Conservation (phyloP, 805 yeast genomes). For the Candida boidinii region DNA sequence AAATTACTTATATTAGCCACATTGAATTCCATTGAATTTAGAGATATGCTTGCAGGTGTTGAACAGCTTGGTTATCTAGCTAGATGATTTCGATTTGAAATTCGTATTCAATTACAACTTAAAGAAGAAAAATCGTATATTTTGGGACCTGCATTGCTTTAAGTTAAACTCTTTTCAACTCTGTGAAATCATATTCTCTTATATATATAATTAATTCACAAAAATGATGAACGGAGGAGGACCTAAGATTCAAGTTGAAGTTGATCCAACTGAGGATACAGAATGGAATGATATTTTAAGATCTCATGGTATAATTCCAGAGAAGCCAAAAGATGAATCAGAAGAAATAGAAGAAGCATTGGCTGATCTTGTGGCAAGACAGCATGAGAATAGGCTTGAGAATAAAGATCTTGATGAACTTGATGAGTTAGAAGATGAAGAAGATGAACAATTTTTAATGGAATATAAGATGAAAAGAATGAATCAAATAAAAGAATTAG, state of each 20-base stretch:
- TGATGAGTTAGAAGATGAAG: constrained; percentile 85
- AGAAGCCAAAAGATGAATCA: constrained; percentile 82
- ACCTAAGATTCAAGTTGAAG: constrained; percentile 71
- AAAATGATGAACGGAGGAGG: constrained; percentile 21
- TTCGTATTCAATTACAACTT: too few species aligned
- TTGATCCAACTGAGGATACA: constrained; percentile 93
- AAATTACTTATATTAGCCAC: too few species aligned
- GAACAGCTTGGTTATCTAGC: too few species aligned
- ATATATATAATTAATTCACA: background rate
- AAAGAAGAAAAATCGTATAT: too few species aligned
- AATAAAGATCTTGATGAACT: constrained; percentile 70
- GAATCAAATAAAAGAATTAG: constrained; percentile 59
- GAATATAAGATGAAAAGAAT: constrained; percentile 70
- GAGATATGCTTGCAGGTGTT: too few species aligned
- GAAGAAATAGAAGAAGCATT: constrained; percentile 80
- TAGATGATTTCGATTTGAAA: too few species aligned
- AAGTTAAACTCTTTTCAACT: too few species aligned
- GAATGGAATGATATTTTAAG: constrained; percentile 98
- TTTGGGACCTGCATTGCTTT: too few species aligned
- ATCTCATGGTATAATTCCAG: constrained; percentile 86
- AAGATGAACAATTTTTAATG: constrained; percentile 83
- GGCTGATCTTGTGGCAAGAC: constrained; percentile 70
- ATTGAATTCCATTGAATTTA: too few species aligned
- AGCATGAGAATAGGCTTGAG: constrained; percentile 79
- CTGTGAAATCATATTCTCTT: too few species aligned